phyloP scores from a whole-genome alignment of 495 filamentous ascomycete genomes.

The Baudoinia panamericana region DNA sequence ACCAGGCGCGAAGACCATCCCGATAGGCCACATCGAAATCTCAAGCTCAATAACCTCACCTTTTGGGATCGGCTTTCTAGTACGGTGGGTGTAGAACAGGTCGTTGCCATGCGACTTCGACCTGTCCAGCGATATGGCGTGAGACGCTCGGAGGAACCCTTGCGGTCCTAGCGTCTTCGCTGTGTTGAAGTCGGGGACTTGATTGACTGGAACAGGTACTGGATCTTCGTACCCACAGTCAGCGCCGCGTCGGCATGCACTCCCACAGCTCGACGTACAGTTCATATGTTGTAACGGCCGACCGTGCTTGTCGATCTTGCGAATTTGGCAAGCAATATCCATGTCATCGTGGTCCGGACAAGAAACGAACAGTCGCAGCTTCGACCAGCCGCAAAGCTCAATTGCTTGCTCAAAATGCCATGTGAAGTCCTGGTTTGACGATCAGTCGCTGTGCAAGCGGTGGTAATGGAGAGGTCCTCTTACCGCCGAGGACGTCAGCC shows the following conservation, averaged over 20 bases:
- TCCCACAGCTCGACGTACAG: too few relatives aligned
- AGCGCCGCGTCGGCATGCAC: too few relatives aligned
- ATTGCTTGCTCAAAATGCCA: too few relatives aligned
- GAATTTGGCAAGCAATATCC: conserved; percentile 29
- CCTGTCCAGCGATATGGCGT: conserved; percentile 22
- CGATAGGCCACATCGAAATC: conserved; percentile 1
- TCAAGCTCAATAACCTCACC: conserved; percentile 16
- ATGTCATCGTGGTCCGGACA: conserved; percentile 31
- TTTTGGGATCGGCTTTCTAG: conserved; percentile 26
- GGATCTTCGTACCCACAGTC: too few relatives aligned
- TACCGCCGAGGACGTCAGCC: too few relatives aligned
- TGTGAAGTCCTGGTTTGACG: too few relatives aligned
- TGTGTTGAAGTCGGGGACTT: too few relatives aligned
- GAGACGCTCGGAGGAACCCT: conserved; percentile 28
- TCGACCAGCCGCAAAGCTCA: too few relatives aligned
- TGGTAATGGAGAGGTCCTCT: too few relatives aligned
- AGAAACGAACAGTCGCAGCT: conserved; percentile 35
- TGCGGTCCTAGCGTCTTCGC: conserved; percentile 23
- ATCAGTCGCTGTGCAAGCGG: too few relatives aligned
- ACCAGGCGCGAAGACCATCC: neutral
- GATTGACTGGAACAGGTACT: conserved; percentile 24
- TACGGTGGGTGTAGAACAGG: conserved; percentile 29
- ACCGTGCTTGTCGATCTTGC: conserved; percentile 27
- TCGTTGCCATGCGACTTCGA: conserved; percentile 26
- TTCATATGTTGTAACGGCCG: conserved; percentile 24